A percentile compares a stretch with the other conserved stretches of the same genome.
These are phyloP conservation scores for Aspergillus cejpii DNA, from an alignment of 2,329 filamentous ascomycete genomes.

Conservation along the genomic window DNA sequence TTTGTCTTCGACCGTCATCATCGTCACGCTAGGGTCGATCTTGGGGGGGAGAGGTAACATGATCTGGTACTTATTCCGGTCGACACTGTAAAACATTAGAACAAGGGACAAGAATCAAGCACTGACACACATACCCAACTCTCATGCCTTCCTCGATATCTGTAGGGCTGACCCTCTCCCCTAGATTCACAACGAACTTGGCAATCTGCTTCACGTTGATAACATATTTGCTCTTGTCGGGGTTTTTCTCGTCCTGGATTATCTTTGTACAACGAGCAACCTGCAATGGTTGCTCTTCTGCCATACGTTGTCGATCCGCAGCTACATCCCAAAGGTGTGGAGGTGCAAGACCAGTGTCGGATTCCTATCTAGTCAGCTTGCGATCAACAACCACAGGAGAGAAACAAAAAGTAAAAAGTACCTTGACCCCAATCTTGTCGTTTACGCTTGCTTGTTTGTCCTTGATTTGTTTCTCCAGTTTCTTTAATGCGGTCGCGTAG, in stretches of 20 bases:
- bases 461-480: slow-evolving; percentile 98
- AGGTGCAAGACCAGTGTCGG: slow-evolving; percentile 93
- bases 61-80: slow-evolving; percentile 99
- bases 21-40: slow-evolving; percentile 97
- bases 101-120: background rate
- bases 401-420: slow-evolving; percentile 18
- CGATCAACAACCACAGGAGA: slow-evolving; percentile 25
- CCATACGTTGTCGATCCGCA: slow-evolving; percentile 96
- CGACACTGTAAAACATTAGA: slow-evolving; percentile 54
- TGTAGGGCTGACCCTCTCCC: slow-evolving; percentile 91
- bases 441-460: slow-evolving; percentile 97
- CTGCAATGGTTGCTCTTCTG: slow-evolving; percentile 94
- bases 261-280: slow-evolving; percentile 99
- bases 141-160: slow-evolving; percentile 99
- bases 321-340: slow-evolving; percentile 98
- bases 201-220: slow-evolving; percentile 99
- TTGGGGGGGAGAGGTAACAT: slow-evolving; percentile 92
- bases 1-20: slow-evolving; percentile 99
- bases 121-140: slow-evolving; percentile 58
- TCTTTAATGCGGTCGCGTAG: slow-evolving; percentile 88
- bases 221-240: slow-evolving; percentile 98
- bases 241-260: slow-evolving; percentile 91
- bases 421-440: slow-evolving; percentile 77
- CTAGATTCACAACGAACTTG: slow-evolving; percentile 97
- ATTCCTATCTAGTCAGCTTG: slow-evolving; percentile 58